These are phyloP conservation scores for Ustilaginoidea virens DNA, from an alignment of 2,329 filamentous ascomycete genomes.

Conservation along the genomic window DNA sequence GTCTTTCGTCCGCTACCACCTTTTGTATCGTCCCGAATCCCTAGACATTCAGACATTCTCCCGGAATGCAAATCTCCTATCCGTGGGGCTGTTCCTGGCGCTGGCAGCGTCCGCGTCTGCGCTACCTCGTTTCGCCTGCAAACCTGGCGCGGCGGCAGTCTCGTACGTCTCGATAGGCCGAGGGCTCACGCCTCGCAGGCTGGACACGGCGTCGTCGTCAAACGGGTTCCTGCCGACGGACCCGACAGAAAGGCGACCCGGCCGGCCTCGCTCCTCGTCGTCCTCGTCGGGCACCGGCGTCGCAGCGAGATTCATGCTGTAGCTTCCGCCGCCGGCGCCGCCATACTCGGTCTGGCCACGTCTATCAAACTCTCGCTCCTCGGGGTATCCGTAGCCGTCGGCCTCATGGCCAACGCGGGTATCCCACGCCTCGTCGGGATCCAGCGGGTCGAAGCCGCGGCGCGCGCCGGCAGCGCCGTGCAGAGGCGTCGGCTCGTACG, in stretches of 20 bases:
- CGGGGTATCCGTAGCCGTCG: constrained; percentile 54
- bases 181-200: constrained; percentile 59
- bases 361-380: constrained; percentile 57
- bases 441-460: constrained; percentile 50
- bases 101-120: constrained; percentile 17
- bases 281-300: constrained; percentile 17
- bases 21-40: neutral
- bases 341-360: constrained; percentile 16
- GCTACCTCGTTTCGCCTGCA: constrained; percentile 14
- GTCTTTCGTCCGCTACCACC: neutral
- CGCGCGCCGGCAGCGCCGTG: constrained; percentile 26
- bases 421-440: constrained; percentile 81
- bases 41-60: constrained; percentile 42
- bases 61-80: constrained; percentile 53
- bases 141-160: constrained; percentile 19
- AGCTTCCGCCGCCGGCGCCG: constrained; percentile 25
- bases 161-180: constrained; percentile 48
- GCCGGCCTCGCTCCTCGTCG: constrained; percentile 14
- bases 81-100: constrained; percentile 41
- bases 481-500: constrained; percentile 52
- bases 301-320: constrained; percentile 32
- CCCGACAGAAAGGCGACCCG: constrained; percentile 19
- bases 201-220: constrained; percentile 49
- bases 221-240: constrained; percentile 43
- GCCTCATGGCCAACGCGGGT: constrained; percentile 61